phyloP scores from a whole-genome alignment of 495 filamentous ascomycete genomes.

The Aspergillus ostianus region DNA sequence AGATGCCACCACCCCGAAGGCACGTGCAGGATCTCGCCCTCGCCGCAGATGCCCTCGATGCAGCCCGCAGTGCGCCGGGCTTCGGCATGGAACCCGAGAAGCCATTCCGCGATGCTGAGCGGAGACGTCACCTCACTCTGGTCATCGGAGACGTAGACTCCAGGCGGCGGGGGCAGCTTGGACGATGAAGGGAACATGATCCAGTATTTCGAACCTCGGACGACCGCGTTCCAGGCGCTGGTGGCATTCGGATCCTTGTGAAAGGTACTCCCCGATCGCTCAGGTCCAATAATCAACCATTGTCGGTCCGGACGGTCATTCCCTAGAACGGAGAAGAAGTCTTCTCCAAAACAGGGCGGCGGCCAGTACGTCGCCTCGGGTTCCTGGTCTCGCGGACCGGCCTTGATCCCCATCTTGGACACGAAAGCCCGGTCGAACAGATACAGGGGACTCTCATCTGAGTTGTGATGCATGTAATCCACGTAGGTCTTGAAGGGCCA shows the following conservation, averaged over 20 bases:
- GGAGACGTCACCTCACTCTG: slow-evolving; percentile 93
- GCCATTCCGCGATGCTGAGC: slow-evolving; percentile 93
- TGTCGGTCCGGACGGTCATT: slow-evolving; percentile 79
- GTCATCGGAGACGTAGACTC: slow-evolving; percentile 88
- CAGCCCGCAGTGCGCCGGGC: slow-evolving; percentile 77
- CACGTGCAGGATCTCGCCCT: slow-evolving; percentile 91
- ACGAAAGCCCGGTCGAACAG: slow-evolving; percentile 87
- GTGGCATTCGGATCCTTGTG: slow-evolving; percentile 82
- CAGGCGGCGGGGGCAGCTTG: slow-evolving; percentile 67
- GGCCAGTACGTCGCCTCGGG: slow-evolving; percentile 68
- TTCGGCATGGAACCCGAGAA: slow-evolving; percentile 86
- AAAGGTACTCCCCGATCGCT: slow-evolving; percentile 89
- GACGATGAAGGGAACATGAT: slow-evolving; percentile 82
- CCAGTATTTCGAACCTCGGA: slow-evolving; percentile 95
- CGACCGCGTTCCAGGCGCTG: slow-evolving; percentile 94
- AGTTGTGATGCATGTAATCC: slow-evolving; percentile 78
- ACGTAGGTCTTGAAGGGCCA: slow-evolving; percentile 81
- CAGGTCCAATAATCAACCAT: slow-evolving; percentile 92
- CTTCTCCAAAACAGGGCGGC: slow-evolving; percentile 84
- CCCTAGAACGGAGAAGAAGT: slow-evolving; percentile 82
- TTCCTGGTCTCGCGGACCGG: slow-evolving; percentile 47
- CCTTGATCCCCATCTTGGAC: slow-evolving; percentile 74
- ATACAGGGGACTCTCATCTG: slow-evolving; percentile 89
- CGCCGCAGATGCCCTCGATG: slow-evolving; percentile 79
- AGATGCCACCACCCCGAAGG: slow-evolving; percentile 96